Evolutionary conservation across 257 asterid species (phyloP), one percentile per base, ranked within the genome.

Genomic region (Ophiorrhiza pumila): DNA sequence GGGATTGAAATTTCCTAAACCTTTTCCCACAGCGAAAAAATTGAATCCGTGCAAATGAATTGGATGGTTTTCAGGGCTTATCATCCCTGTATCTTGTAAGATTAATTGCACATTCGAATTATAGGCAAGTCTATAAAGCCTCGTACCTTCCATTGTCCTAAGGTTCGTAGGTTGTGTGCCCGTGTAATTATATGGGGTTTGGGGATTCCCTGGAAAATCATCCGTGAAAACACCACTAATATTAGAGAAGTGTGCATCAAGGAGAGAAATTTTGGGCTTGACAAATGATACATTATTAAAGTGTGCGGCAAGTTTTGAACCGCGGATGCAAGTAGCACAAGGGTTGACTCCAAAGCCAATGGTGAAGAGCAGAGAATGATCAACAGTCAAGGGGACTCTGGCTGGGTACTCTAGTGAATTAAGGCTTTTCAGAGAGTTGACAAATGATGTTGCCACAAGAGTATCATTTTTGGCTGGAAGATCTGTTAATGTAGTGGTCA

Each of bases 31-130:
- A 29, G 46, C 85, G 65, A 82, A 86, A 78, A 88, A 88, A 76
- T 87, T 85, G 64, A 68, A 79, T 3, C 93, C 93, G 10, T 87
- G 93, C 53, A 87, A 73, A 80, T 87, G 91, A 67, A 87, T 80
- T 45, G 92, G 92, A 67, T 85, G 92, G 61, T 67, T 82, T 57
- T 85, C 90, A 12, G 89, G 85, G 31, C 76, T 76, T 11, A 88
- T 64, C 89, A 88, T 80, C 60, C 82, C 89, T 0, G 93, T 88
- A 23, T 85, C 91, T 65, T 84, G 93, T 78, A 82, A 23, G 56
- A 88, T 85, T 37, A 86, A 4, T 52, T 88, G 88, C 13, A 86
- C 91, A 55, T 77, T 81, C 5, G 93, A 81, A 77, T 84, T 76
- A 32, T 75, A 88, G 27, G 70, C 76, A 18, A 88, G 69, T 50